Conservation (phyloP, 2,329 filamentous ascomycete species). For the Paramyrothecium roridum region DNA sequence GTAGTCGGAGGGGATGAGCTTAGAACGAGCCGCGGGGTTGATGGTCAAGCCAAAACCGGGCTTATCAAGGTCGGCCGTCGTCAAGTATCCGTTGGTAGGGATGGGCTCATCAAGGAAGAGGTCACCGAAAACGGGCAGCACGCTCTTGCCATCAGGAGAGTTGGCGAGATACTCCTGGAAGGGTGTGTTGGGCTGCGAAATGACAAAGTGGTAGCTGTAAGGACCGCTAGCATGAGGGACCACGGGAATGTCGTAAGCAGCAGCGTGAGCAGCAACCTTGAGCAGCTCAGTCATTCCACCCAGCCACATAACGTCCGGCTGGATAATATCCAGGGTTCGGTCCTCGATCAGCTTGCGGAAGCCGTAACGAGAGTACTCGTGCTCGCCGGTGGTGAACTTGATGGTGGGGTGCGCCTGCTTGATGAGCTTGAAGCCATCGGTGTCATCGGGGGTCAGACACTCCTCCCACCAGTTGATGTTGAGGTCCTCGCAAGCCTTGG, state of each 20-base stretch:
- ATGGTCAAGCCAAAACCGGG: conserved; percentile 88
- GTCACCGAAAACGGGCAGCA: conserved; percentile 88
- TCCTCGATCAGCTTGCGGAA: conserved; percentile 93
- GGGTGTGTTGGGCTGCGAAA: conserved; percentile 87
- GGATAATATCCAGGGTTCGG: conserved; percentile 89
- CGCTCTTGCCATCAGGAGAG: conserved; percentile 84
- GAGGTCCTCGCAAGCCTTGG: conserved; percentile 76
- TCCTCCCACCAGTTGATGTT: conserved; percentile 98
- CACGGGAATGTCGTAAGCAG: conserved; percentile 91
- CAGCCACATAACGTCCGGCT: conserved; percentile 97
- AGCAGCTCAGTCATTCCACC: conserved; percentile 90
- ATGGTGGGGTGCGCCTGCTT: conserved; percentile 86
- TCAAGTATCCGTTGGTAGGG: conserved; percentile 76
- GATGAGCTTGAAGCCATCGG: conserved; percentile 83
- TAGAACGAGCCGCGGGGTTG: conserved; percentile 68
- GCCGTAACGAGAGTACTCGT: conserved; percentile 91
- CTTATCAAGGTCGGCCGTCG: conserved; percentile 76
- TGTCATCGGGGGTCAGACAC: conserved; percentile 86
- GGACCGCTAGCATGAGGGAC: conserved; percentile 93
- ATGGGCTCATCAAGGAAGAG: conserved; percentile 90
- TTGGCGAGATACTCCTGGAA: conserved; percentile 97
- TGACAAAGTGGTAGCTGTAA: conserved; percentile 95
- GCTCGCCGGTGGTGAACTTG: conserved; percentile 95
- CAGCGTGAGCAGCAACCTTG: conserved; percentile 82
- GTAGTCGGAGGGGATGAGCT: conserved; percentile 71